phyloP scores from a whole-genome alignment of 257 asterid genomes.

The Voacanga thouarsii region DNA sequence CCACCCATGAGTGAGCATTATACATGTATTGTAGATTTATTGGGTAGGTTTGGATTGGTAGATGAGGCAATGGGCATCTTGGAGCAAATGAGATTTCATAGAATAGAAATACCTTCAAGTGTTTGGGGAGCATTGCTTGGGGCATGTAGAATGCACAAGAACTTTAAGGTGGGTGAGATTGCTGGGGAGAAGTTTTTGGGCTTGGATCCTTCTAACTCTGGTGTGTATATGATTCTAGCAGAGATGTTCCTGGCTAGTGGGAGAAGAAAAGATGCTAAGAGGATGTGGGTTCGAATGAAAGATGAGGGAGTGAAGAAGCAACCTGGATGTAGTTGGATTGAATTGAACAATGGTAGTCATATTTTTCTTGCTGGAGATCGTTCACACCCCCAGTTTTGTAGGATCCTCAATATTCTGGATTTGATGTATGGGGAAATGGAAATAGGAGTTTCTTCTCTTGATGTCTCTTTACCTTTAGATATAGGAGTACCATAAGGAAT shows the following conservation, averaged over 20 bases:
- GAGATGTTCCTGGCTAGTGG: constrained; percentile 52
- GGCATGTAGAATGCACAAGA: constrained; percentile 60
- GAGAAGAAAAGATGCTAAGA: constrained; percentile 47
- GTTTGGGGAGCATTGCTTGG: constrained; percentile 73
- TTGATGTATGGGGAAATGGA: constrained; percentile 49
- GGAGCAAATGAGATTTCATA: constrained; percentile 33
- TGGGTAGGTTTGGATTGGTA: constrained; percentile 58
- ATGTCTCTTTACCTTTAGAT: constrained; percentile 2
- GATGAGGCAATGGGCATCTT: constrained; percentile 45
- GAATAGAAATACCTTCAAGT: constrained; percentile 46
- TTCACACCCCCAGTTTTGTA: constrained; percentile 41
- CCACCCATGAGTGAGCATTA: constrained; percentile 49
- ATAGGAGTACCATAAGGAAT: neutral
- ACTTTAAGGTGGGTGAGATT: constrained; percentile 41
- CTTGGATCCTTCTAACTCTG: constrained; percentile 56
- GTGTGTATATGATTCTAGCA: constrained; percentile 56
- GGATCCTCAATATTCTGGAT: constrained; percentile 30
- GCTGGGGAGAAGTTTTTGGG: constrained; percentile 56
- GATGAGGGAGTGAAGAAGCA: constrained; percentile 59
- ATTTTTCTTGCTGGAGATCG: constrained; percentile 62
- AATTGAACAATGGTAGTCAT: constrained; percentile 40
- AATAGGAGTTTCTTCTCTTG: neutral
- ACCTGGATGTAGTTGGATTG: constrained; percentile 79
- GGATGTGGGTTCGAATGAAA: constrained; percentile 52
- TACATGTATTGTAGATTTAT: constrained; percentile 57